A percentile compares a stretch with the other conserved stretches of the same genome.
These are phyloP conservation scores for Mucor irregularis DNA, from an alignment of 371 early-diverging fungal species.

Conservation along the genomic window DNA sequence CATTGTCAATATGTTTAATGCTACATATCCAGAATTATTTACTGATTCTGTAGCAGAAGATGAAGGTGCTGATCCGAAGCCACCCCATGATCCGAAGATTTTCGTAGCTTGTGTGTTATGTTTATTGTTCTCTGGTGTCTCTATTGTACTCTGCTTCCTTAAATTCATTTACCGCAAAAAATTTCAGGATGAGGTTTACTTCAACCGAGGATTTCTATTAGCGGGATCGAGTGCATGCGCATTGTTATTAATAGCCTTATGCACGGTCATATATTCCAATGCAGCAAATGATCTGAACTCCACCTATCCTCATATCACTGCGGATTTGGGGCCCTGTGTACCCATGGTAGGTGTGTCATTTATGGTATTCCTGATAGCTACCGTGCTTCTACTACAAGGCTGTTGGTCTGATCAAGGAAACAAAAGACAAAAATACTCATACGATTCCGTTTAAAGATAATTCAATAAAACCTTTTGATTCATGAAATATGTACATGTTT, in stretches of 20 bases:
- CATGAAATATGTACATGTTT: too few species aligned
- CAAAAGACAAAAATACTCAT: too few species aligned
- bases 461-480: too few species aligned
- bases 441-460: too few species aligned
- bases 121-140: conserved; percentile 24
- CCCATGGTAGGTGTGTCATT: conserved; percentile 31
- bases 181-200: conserved; percentile 23
- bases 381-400: conserved; percentile 19
- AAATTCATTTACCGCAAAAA: conserved; percentile 11
- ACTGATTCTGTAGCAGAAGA: neutral
- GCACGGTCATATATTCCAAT: conserved; percentile 26
- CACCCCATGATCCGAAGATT: conserved; percentile 33
- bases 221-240: conserved; percentile 22
- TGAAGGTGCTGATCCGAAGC: too few species aligned
- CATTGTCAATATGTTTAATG: neutral
- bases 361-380: conserved; percentile 18
- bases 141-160: conserved; percentile 15
- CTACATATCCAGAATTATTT: too few species aligned
- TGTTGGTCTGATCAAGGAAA: too few species aligned
- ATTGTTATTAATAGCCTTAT: conserved; percentile 24
- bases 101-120: conserved; percentile 26
- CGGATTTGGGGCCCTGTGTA: conserved; percentile 24
- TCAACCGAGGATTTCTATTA: conserved; percentile 32
- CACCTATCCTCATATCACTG: conserved; percentile 27
- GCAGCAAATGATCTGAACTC: conserved; percentile 18